These are phyloP conservation scores for Populus simonii DNA, from an alignment of 345 rosid genomes.

Conservation along the genomic window DNA sequence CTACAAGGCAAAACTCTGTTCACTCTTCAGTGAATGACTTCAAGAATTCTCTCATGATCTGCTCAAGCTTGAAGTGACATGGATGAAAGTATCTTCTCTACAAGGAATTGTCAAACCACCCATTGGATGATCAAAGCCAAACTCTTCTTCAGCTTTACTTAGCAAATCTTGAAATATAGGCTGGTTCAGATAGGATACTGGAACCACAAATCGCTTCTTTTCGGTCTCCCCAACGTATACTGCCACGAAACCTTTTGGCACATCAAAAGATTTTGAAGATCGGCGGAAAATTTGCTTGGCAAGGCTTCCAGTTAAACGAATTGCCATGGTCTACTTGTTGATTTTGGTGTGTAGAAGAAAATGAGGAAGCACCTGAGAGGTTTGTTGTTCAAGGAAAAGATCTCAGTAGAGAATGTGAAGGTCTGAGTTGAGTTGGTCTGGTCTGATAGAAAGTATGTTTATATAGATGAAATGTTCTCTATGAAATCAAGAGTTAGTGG, in stretches of 20 bases:
- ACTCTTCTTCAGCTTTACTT: not conserved
- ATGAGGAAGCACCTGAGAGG: not conserved
- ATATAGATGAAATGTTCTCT: not conserved
- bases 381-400: not conserved
- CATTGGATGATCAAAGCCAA: constrained; percentile 5
- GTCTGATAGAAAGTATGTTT: not conserved
- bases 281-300: constrained; percentile 7
- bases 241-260: constrained; percentile 16
- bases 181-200: not conserved
- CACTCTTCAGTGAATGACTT: not conserved
- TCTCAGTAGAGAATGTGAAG: not conserved
- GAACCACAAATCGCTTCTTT: not conserved
- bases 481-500: not conserved
- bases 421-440: not conserved
- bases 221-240: constrained; percentile 5
- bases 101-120: constrained; percentile 9
- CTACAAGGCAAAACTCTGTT: not conserved
- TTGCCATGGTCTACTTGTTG: constrained; percentile 2
- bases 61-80: not conserved
- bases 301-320: not conserved
- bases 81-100: not conserved
- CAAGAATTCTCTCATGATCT: not conserved
- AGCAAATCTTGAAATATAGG: not conserved
- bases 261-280: not conserved
- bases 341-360: not conserved